A percentile compares a stretch with the other conserved stretches of the same genome.
Conservation (phyloP, 2,329 filamentous ascomycete genomes). For the Chaetomiaceae sp. region DNA sequence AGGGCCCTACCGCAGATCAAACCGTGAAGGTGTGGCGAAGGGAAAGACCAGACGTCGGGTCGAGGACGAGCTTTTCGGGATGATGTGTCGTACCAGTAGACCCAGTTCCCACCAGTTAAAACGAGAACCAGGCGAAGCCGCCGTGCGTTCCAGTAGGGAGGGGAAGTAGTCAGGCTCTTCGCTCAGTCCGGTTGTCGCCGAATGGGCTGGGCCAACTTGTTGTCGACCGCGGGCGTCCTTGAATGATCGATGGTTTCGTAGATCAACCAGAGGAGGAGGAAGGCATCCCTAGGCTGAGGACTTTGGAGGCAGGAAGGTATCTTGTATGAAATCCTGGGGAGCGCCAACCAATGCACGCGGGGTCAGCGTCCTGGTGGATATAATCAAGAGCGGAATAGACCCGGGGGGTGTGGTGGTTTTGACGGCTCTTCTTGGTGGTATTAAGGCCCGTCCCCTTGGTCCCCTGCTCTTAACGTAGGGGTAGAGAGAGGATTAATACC, state of each 20-base stretch:
- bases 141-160: slow-evolving; percentile 12
- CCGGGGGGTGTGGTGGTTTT: slow-evolving; percentile 39
- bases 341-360: slow-evolving; percentile 38
- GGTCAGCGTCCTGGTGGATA: slow-evolving; percentile 37
- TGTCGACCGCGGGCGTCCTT: slow-evolving; percentile 13
- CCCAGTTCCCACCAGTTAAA: slow-evolving; percentile 25
- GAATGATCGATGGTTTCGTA: slow-evolving; percentile 5
- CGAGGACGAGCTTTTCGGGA: slow-evolving; percentile 15
- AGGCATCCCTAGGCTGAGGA: slow-evolving; percentile 22
- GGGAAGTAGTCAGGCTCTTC: slow-evolving; percentile 7
- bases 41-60: slow-evolving; percentile 11
- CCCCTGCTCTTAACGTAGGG: slow-evolving; percentile 40
- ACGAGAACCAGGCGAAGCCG: slow-evolving; percentile 28
- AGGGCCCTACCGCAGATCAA: slow-evolving; percentile 27
- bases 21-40: slow-evolving; percentile 19
- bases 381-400: slow-evolving; percentile 37
- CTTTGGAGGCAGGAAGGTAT: slow-evolving; percentile 28
- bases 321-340: slow-evolving; percentile 36
- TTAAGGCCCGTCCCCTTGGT: slow-evolving; percentile 36
- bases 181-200: slow-evolving; percentile 18
- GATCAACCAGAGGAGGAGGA: slow-evolving; percentile 20
- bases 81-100: slow-evolving; percentile 21
- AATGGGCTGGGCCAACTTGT: slow-evolving; percentile 7
- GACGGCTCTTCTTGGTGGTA: slow-evolving; percentile 38
- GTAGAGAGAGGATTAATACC: slow-evolving; percentile 47